phyloP scores from a whole-genome alignment of 2,329 filamentous ascomycete genomes.

The Cladosporium sp. region DNA sequence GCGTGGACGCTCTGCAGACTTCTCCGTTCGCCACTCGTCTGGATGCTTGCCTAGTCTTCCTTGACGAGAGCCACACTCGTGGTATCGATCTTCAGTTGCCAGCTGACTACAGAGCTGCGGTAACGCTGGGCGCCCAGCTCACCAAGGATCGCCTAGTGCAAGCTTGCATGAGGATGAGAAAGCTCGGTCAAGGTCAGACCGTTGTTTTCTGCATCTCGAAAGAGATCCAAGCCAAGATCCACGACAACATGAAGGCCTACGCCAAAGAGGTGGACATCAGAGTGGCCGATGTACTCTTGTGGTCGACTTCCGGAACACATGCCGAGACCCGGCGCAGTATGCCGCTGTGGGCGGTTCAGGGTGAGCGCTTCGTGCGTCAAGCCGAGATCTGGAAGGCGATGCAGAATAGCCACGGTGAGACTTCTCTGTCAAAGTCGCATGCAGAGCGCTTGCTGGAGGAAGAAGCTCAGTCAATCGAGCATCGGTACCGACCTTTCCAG shows the following conservation, averaged over 20 bases:
- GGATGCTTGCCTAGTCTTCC: conserved; percentile 64
- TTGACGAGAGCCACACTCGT: conserved; percentile 71
- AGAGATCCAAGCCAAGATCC: conserved; percentile 62
- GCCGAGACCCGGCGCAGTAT: conserved; percentile 52
- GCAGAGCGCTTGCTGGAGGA: conserved; percentile 56
- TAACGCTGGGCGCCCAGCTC: conserved; percentile 66
- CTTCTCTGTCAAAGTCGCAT: conserved; percentile 27
- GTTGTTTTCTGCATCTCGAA: conserved; percentile 62
- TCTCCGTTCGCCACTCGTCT: conserved; percentile 62
- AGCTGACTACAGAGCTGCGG: conserved; percentile 59
- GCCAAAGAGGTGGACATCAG: conserved; percentile 39
- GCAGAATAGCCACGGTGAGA: conserved; percentile 11
- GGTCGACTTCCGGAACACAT: conserved; percentile 62
- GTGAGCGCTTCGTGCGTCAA: conserved; percentile 52
- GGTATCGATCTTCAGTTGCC: conserved; percentile 70
- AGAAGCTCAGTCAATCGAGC: conserved; percentile 56
- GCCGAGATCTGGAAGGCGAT: conserved; percentile 39
- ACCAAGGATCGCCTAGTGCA: conserved; percentile 72
- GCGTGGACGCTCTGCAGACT: conserved; percentile 53
- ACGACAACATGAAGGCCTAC: conserved; percentile 22
- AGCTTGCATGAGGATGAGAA: conserved; percentile 72
- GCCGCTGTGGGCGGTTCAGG: conserved; percentile 64
- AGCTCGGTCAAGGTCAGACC: conserved; percentile 67
- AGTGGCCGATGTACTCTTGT: conserved; percentile 59
- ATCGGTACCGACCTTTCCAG: conserved; percentile 48